Conservation (phyloP, 2,329 filamentous ascomycete species). For the Chrysosporium keratinophilum region DNA sequence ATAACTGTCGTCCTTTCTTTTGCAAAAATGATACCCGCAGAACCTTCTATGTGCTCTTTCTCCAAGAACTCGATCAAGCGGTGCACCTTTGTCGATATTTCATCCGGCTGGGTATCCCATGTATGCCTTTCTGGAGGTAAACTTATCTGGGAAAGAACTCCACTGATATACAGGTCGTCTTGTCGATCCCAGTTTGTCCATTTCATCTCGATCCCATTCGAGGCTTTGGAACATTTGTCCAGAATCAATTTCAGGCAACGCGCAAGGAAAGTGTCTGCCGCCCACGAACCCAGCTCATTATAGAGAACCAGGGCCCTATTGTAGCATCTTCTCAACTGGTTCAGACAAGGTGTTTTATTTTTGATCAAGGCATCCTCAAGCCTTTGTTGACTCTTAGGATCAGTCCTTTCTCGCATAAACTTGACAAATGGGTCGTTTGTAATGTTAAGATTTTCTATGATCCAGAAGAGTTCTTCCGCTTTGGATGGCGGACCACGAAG, state of each 20-base stretch:
- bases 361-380: conserved; percentile 24
- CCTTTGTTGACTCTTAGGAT: conserved; percentile 17
- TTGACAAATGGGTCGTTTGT: conserved; percentile 51
- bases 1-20: conserved; percentile 51
- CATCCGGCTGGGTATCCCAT: conserved; percentile 18
- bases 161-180: conserved; percentile 48
- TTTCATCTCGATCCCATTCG: conserved; percentile 18
- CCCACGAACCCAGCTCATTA: conserved; percentile 56
- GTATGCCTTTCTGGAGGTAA: conserved; percentile 13
- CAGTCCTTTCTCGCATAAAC: conserved; percentile 36
- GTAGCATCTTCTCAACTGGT: conserved; percentile 48
- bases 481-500: conserved; percentile 11
- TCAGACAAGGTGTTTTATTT: conserved; percentile 35
- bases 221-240: conserved; percentile 14
- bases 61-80: conserved; percentile 46
- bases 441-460: conserved; percentile 44
- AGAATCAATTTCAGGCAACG: conserved; percentile 37
- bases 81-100: conserved; percentile 49
- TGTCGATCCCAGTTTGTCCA: conserved; percentile 38
- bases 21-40: conserved; percentile 56
- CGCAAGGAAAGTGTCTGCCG: conserved; percentile 55
- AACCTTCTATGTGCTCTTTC: conserved; percentile 38
- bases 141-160: conserved; percentile 26
- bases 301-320: conserved; percentile 44
- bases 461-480: conserved; percentile 18